Conservation (phyloP, 139 green algal genomes). For the Zygnema cylindricum region DNA sequence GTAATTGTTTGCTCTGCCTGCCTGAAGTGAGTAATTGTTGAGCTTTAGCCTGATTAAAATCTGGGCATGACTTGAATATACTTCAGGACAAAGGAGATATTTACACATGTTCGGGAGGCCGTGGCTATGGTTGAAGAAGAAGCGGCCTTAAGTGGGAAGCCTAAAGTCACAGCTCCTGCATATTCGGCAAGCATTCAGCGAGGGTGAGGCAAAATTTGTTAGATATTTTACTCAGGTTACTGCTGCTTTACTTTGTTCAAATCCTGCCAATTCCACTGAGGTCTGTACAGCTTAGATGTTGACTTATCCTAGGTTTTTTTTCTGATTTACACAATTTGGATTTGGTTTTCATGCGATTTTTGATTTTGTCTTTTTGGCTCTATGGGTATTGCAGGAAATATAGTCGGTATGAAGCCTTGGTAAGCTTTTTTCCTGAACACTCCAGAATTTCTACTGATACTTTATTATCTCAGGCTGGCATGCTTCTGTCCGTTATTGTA, state of each 20-base stretch:
- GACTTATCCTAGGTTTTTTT: too few species aligned
- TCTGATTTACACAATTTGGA: too few species aligned
- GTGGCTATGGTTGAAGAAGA: slow-evolving; percentile 63
- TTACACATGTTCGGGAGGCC: slow-evolving; percentile 61
- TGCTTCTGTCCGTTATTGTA: too few species aligned
- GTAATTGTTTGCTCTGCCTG: not conserved
- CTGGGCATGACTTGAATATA: slow-evolving; percentile 1
- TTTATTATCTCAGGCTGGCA: too few species aligned
- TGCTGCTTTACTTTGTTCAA: too few species aligned
- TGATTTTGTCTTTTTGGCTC: too few species aligned
- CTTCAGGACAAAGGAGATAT: slow-evolving; percentile 72
- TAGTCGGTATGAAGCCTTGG: slow-evolving; percentile 43
- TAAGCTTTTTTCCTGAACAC: slow-evolving; percentile 11
- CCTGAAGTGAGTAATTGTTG: not conserved
- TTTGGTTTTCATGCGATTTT: too few species aligned
- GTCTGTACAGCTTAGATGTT: too few species aligned
- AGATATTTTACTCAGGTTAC: too few species aligned
- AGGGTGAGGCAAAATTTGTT: too few species aligned
- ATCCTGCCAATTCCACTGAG: too few species aligned
- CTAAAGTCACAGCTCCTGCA: not conserved
- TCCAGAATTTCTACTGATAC: too few species aligned
- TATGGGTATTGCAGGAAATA: slow-evolving; percentile 48
- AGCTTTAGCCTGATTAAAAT: not conserved
- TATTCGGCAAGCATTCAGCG: not conserved
- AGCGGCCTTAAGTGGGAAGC: slow-evolving; percentile 15